These are phyloP conservation scores for Hanseniaspora taiwanica DNA, from an alignment of 805 yeast genomes.

Conservation along the genomic window DNA sequence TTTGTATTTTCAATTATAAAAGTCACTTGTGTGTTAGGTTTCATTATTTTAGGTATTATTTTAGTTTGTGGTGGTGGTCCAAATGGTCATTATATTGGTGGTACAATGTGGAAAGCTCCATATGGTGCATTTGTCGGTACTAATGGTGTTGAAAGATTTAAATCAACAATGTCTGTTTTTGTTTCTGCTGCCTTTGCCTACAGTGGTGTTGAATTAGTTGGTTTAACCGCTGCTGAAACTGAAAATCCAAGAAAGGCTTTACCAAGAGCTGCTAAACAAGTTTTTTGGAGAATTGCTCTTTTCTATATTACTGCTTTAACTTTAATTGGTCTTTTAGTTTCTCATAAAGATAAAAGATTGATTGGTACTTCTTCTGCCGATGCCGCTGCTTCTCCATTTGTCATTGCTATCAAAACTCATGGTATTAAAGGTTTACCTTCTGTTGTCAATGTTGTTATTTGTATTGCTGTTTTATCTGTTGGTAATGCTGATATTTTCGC, in stretches of 20 bases:
- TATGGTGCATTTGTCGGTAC: slow-evolving; percentile 36
- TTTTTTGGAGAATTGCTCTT: slow-evolving; percentile 66
- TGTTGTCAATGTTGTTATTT: slow-evolving; percentile 54
- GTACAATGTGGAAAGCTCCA: slow-evolving; percentile 36
- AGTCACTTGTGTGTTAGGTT: slow-evolving; percentile 36
- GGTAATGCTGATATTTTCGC: slow-evolving; percentile 55
- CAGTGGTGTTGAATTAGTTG: slow-evolving; percentile 63
- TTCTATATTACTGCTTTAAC: slow-evolving; percentile 52
- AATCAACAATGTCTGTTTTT: slow-evolving; percentile 59
- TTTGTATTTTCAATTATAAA: slow-evolving; percentile 36
- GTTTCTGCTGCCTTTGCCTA: slow-evolving; percentile 70
- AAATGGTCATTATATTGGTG: slow-evolving; percentile 35
- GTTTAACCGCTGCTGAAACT: slow-evolving; percentile 70
- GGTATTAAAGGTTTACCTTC: slow-evolving; percentile 53
- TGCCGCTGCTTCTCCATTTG: slow-evolving; percentile 62
- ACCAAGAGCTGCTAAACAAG: slow-evolving; percentile 69
- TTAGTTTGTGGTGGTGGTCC: slow-evolving; percentile 40
- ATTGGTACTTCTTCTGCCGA: slow-evolving; percentile 36
- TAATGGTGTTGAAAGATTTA: slow-evolving; percentile 26
- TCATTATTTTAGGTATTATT: slow-evolving; percentile 40
- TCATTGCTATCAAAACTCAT: slow-evolving; percentile 51
- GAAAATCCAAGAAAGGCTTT: slow-evolving; percentile 51
- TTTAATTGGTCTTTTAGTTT: slow-evolving; percentile 55
- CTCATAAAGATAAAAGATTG: slow-evolving; percentile 38
- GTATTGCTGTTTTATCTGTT: slow-evolving; percentile 54